phyloP scores from a whole-genome alignment of 2,329 filamentous ascomycete genomes.

The Epichloe glyceriae region DNA sequence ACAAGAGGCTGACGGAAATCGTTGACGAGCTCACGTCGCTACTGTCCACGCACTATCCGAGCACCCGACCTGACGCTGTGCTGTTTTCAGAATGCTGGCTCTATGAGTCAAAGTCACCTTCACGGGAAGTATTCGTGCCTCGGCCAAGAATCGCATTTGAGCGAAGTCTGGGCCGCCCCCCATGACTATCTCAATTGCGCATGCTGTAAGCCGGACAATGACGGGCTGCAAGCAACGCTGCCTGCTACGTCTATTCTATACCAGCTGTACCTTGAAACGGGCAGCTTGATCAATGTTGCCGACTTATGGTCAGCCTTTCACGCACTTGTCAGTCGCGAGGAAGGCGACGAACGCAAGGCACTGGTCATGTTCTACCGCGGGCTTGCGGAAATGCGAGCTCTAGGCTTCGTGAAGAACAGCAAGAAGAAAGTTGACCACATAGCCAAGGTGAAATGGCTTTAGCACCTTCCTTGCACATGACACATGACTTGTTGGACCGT shows the following conservation, averaged over 20 bases:
- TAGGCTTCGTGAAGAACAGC: conserved; percentile 81
- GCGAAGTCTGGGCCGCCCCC: conserved; percentile 57
- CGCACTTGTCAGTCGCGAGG: conserved; percentile 39
- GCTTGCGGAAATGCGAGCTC: conserved; percentile 68
- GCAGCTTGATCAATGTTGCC: conserved; percentile 62
- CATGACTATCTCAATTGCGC: conserved; percentile 66
- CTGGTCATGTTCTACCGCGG: conserved; percentile 74
- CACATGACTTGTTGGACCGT: background rate
- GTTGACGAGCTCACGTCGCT: conserved; percentile 35
- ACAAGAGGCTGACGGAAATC: conserved; percentile 55
- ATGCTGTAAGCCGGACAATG: conserved; percentile 44
- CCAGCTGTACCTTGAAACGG: conserved; percentile 66
- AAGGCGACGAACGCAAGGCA: conserved; percentile 39
- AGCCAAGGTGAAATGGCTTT: conserved; percentile 75
- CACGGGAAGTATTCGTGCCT: conserved; percentile 63
- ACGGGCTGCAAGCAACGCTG: conserved; percentile 44
- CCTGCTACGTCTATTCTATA: conserved; percentile 65
- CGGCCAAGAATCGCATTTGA: conserved; percentile 58
- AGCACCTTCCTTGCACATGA: background rate
- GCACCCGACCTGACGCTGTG: conserved; percentile 24
- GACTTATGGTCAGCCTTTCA: conserved; percentile 71
- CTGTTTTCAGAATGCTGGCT: conserved; percentile 62
- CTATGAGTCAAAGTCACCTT: conserved; percentile 58
- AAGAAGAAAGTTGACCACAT: conserved; percentile 89
- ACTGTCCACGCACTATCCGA: conserved; percentile 14